Evolutionary conservation across 176 grass and related monocot genomes (phyloP).

Genomic region (Rhipidocladum racemiflorum): DNA sequence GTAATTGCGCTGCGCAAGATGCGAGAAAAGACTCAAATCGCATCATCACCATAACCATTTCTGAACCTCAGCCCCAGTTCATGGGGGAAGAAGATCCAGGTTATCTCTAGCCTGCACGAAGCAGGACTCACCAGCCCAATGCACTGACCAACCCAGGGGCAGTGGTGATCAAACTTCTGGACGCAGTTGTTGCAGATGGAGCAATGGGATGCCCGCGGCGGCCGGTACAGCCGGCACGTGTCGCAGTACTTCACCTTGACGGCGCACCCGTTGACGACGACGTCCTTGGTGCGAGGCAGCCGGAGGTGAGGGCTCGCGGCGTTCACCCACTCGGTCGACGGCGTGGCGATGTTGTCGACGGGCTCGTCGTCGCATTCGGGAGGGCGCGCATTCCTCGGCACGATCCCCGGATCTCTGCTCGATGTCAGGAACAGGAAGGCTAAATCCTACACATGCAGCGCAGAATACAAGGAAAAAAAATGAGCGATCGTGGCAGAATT

Average conservation of each 20-base stretch:
- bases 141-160: conserved; percentile 98
- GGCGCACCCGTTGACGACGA: conserved; percentile 53
- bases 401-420: conserved; percentile 84
- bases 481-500: background rate
- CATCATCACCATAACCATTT: background rate
- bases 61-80: background rate
- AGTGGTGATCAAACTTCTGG: conserved; percentile 90
- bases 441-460: conserved; percentile 36
- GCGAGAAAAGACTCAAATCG: background rate
- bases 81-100: background rate
- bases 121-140: conserved; percentile 52
- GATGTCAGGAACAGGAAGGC: conserved; percentile 74
- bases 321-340: conserved; percentile 72
- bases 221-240: conserved; percentile 80
- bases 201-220: conserved; percentile 77
- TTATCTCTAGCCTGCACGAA: background rate
- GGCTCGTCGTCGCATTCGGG: conserved; percentile 22
- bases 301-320: conserved; percentile 56
- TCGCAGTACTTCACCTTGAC: conserved; percentile 92
- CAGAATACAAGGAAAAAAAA: background rate
- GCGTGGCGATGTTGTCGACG: conserved; percentile 7
- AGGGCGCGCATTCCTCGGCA: conserved; percentile 67
- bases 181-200: conserved; percentile 95
- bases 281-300: conserved; percentile 66
- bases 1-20: conserved; percentile 66